These are phyloP conservation scores for Diaporthe australafricana DNA, from an alignment of 2,329 filamentous ascomycete genomes.

Conservation along the genomic window DNA sequence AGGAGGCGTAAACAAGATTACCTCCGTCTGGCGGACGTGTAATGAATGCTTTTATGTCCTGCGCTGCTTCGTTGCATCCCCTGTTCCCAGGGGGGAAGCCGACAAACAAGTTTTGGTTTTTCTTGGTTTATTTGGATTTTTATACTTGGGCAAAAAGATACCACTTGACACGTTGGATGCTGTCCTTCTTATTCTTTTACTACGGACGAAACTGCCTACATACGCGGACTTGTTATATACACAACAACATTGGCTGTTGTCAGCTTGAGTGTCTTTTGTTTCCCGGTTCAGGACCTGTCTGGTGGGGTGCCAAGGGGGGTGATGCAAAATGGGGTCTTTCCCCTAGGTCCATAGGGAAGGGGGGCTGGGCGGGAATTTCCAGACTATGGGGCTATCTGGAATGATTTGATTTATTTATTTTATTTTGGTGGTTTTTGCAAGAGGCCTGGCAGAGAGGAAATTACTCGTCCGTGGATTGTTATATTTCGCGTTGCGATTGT, in stretches of 20 bases:
- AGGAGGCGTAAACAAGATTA: constrained; percentile 62
- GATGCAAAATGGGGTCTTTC: constrained; percentile 2
- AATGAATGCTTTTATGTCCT: constrained; percentile 24
- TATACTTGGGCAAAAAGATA: constrained; percentile 34
- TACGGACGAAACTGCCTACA: constrained; percentile 9
- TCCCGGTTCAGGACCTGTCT: not conserved
- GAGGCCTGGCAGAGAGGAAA: not conserved
- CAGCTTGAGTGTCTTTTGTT: not conserved
- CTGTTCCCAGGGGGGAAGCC: not conserved
- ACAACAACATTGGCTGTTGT: constrained; percentile 12
- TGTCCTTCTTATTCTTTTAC: constrained; percentile 25
- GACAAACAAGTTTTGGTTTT: constrained; percentile 15
- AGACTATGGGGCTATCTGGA: not conserved
- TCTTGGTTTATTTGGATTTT: constrained; percentile 24
- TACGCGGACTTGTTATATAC: constrained; percentile 22
- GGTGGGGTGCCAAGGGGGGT: not conserved
- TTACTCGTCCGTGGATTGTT: not conserved
- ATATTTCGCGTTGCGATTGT: constrained; percentile 1
- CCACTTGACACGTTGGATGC: constrained; percentile 31
- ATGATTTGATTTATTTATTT: constrained; percentile 6
- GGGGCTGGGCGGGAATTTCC: not conserved
- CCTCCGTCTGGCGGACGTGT: not conserved
- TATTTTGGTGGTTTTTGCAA: not conserved
- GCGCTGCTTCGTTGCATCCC: not conserved
- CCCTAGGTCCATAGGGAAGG: not conserved